Evolutionary conservation across 1,139 yeast genomes (phyloP).

Genomic region (Candida sanyaensis): DNA sequence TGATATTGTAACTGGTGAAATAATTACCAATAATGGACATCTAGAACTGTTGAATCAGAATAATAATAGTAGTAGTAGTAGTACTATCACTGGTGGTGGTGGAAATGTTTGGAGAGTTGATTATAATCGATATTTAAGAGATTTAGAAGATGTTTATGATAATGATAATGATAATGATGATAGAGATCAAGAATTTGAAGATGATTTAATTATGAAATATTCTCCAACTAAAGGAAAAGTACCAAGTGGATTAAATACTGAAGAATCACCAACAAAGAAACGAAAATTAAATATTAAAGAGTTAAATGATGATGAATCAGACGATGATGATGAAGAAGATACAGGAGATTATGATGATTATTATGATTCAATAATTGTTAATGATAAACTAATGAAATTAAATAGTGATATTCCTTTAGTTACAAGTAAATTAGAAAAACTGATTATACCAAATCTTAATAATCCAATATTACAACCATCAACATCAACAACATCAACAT

Average conservation of each 20-base stretch:
- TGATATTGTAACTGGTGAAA: conserved; percentile 61
- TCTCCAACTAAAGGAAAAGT: conserved; percentile 17
- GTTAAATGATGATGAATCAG: background rate
- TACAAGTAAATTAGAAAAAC: too few relatives aligned
- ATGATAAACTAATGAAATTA: background rate
- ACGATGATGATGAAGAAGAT: background rate
- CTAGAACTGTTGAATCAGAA: conserved; percentile 38
- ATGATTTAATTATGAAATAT: conserved; percentile 3
- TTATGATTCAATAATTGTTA: background rate
- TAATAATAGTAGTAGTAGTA: background rate
- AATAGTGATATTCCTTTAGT: too few relatives aligned
- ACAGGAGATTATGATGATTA: background rate
- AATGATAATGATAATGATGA: too few relatives aligned
- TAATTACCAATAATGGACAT: conserved; percentile 67
- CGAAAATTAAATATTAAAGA: conserved; percentile 5
- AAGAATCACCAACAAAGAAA: conserved; percentile 19
- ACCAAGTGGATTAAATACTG: conserved; percentile 6
- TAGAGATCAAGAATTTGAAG: background rate
- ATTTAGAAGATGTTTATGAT: conserved; percentile 7
- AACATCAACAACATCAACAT: too few relatives aligned
- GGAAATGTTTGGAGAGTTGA: conserved; percentile 25
- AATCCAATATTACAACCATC: background rate
- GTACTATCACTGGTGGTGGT: conserved; percentile 9
- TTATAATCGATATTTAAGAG: conserved; percentile 20
- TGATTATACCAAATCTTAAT: too few relatives aligned